Evolutionary conservation across 1,139 yeast species (phyloP).

Genomic region (Komagataea norvegica): DNA sequence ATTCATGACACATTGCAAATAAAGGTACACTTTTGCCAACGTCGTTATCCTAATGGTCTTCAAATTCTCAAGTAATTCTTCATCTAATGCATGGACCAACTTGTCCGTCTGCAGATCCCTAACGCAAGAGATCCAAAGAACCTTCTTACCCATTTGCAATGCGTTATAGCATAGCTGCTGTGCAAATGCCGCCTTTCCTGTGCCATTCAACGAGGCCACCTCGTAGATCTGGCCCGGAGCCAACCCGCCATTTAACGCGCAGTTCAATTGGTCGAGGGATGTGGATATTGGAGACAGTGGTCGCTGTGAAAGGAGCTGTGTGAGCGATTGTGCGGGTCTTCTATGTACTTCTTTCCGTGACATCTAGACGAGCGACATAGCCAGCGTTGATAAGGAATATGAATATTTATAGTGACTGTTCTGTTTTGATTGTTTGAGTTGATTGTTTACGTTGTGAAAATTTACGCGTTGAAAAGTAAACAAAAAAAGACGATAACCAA

Average conservation of each 20-base stretch:
- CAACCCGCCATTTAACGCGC: conserved; percentile 21
- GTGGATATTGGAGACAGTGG: conserved; percentile 19
- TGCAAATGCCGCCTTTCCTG: conserved; percentile 18
- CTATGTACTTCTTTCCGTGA: conserved; percentile 10
- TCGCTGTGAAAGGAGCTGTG: conserved; percentile 16
- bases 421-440: neutral
- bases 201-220: conserved; percentile 18
- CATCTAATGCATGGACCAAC: conserved; percentile 1
- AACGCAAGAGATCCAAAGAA: conserved; percentile 19
- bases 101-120: conserved; percentile 1
- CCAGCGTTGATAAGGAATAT: neutral
- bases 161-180: conserved; percentile 16
- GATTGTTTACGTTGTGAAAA: conserved; percentile 1
- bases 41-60: conserved; percentile 15
- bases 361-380: neutral
- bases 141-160: conserved; percentile 11
- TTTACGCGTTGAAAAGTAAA: neutral
- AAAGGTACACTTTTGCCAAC: conserved; percentile 15
- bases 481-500: neutral
- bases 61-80: neutral
- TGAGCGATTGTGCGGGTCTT: conserved; percentile 18
- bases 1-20: conserved; percentile 12
- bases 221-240: conserved; percentile 23
- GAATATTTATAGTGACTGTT: neutral
- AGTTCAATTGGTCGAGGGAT: conserved; percentile 14